Conservation (phyloP, 1,139 yeast species). For the Pichia sp. region DNA sequence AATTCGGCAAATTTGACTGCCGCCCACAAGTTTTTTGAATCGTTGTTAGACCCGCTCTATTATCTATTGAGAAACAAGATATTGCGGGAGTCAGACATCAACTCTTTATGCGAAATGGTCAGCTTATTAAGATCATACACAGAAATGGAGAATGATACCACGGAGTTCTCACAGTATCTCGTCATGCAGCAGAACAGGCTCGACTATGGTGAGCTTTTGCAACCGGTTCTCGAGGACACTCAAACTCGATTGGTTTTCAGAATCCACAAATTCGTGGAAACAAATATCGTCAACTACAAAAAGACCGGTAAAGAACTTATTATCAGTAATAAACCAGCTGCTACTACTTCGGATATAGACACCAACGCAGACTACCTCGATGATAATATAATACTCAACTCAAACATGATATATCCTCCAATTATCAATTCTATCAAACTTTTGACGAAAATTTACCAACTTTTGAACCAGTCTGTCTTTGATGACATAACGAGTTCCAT, state of each 20-base stretch:
- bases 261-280: slow-evolving; percentile 68
- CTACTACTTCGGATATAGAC: neutral
- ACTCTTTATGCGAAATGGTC: slow-evolving; percentile 68
- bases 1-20: slow-evolving; percentile 26
- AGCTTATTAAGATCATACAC: slow-evolving; percentile 64
- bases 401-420: slow-evolving; percentile 57
- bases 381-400: slow-evolving; percentile 1
- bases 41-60: slow-evolving; percentile 65
- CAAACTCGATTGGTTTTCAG: slow-evolving; percentile 78
- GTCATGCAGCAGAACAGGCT: slow-evolving; percentile 26
- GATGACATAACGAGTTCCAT: slow-evolving; percentile 87
- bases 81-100: slow-evolving; percentile 64
- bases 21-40: slow-evolving; percentile 54
- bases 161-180: slow-evolving; percentile 15
- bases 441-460: slow-evolving; percentile 73
- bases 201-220: slow-evolving; percentile 56
- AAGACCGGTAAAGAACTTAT: slow-evolving; percentile 66
- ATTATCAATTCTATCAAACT: slow-evolving; percentile 65
- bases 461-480: slow-evolving; percentile 70
- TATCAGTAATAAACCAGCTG: slow-evolving; percentile 31
- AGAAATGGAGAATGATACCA: slow-evolving; percentile 37
- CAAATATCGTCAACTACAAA: slow-evolving; percentile 59
- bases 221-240: slow-evolving; percentile 68
- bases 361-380: slow-evolving; percentile 3
- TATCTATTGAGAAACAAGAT: slow-evolving; percentile 63